Conservation (phyloP, 352 stramenopile species). For the Lagenidium giganteum region DNA sequence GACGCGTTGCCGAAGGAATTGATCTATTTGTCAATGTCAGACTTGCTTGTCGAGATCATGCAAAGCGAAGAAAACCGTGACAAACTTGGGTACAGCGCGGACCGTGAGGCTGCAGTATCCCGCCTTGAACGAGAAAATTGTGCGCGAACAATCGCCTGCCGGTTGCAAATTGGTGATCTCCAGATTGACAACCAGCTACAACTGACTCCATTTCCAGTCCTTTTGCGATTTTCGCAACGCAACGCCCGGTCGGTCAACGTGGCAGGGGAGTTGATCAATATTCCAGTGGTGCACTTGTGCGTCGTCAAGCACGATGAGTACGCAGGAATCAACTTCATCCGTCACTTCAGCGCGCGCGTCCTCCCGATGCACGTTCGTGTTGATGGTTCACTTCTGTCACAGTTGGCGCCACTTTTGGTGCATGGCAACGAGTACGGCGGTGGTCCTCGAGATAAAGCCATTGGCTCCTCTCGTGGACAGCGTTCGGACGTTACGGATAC, state of each 20-base stretch:
- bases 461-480: too few relatives aligned
- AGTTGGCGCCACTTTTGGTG: slow-evolving; percentile 60
- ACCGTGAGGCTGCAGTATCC: slow-evolving; percentile 33
- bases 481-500: too few relatives aligned
- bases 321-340: slow-evolving; percentile 83
- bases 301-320: slow-evolving; percentile 87
- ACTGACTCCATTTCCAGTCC: slow-evolving; percentile 74
- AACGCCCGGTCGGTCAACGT: slow-evolving; percentile 36
- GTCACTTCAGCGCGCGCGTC: slow-evolving; percentile 69
- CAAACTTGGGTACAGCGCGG: slow-evolving; percentile 35
- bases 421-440: slow-evolving; percentile 41
- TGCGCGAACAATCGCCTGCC: slow-evolving; percentile 49
- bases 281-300: slow-evolving; percentile 67
- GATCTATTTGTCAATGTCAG: slow-evolving; percentile 69
- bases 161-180: slow-evolving; percentile 73
- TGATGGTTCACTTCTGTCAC: slow-evolving; percentile 75
- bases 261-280: slow-evolving; percentile 42
- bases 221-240: slow-evolving; percentile 77
- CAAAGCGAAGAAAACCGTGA: slow-evolving; percentile 37
- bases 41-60: slow-evolving; percentile 56
- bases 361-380: slow-evolving; percentile 76
- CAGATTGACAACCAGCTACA: slow-evolving; percentile 87
- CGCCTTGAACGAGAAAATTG: slow-evolving; percentile 52
- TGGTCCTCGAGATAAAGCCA: slow-evolving; percentile 9
- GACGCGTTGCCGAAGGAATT: slow-evolving; percentile 72